phyloP scores from a whole-genome alignment of 768 basidiomycete species.

The Agrocybe chaxingu region DNA sequence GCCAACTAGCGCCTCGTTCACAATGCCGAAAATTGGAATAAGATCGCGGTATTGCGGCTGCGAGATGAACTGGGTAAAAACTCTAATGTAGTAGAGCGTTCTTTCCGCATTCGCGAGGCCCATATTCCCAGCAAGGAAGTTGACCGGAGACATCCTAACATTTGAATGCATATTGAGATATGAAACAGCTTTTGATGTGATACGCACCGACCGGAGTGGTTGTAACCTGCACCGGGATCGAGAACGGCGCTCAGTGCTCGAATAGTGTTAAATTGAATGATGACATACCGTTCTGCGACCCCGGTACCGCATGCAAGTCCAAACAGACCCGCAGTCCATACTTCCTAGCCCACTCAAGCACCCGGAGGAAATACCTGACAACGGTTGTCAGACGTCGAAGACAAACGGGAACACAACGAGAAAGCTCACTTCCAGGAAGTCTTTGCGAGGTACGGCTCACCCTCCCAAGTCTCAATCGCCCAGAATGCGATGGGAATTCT shows the following conservation, averaged over 20 bases:
- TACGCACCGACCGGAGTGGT: slow-evolving; percentile 53
- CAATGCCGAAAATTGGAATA: slow-evolving; percentile 56
- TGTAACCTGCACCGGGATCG: slow-evolving; percentile 36
- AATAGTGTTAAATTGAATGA: not conserved
- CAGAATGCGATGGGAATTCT: slow-evolving; percentile 82
- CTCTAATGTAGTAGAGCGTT: slow-evolving; percentile 70
- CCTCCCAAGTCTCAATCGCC: slow-evolving; percentile 74
- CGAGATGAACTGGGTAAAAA: slow-evolving; percentile 76
- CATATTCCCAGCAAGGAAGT: slow-evolving; percentile 72
- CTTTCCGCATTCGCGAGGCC: slow-evolving; percentile 84
- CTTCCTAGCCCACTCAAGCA: slow-evolving; percentile 82
- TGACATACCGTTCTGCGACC: slow-evolving; percentile 65
- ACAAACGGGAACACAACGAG: not conserved
- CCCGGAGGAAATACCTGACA: slow-evolving; percentile 64
- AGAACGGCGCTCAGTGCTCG: not conserved
- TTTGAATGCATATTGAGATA: not conserved
- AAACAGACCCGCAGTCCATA: slow-evolving; percentile 84
- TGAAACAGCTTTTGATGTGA: not conserved
- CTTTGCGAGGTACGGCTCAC: slow-evolving; percentile 73
- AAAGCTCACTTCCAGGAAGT: slow-evolving; percentile 68
- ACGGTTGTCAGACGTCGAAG: not conserved
- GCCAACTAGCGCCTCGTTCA: slow-evolving; percentile 52
- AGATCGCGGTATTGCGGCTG: slow-evolving; percentile 56
- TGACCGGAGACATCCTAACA: slow-evolving; percentile 42
- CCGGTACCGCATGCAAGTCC: slow-evolving; percentile 78